phyloP scores from a whole-genome alignment of 441 rosid species.

The Theobroma grandiflorum region DNA sequence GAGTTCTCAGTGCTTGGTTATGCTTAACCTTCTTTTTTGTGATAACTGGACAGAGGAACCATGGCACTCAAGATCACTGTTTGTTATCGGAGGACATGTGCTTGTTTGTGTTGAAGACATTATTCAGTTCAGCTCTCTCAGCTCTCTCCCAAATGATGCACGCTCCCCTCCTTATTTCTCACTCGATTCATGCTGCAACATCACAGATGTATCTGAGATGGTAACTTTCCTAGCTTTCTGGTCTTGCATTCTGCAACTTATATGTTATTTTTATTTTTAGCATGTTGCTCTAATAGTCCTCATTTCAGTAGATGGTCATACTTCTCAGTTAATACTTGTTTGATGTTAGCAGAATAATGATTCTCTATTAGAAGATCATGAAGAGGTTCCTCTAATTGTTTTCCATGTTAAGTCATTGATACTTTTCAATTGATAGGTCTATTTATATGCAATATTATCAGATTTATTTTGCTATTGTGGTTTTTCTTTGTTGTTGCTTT shows the following conservation, averaged over 20 bases:
- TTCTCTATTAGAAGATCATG: neutral
- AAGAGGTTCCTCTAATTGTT: neutral
- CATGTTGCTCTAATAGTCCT: neutral
- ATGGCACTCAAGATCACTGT: conserved; percentile 77
- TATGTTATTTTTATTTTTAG: neutral
- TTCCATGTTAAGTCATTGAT: neutral
- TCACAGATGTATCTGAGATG: conserved; percentile 67
- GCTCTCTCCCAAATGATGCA: conserved; percentile 48
- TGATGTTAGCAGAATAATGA: neutral
- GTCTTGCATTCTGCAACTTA: conserved; percentile 13
- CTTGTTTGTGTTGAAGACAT: conserved; percentile 82
- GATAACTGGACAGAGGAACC: conserved; percentile 59
- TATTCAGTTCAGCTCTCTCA: conserved; percentile 62
- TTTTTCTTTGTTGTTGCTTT: neutral
- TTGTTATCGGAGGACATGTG: conserved; percentile 66
- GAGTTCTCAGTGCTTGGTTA: neutral
- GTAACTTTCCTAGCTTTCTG: conserved; percentile 44
- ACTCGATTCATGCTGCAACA: conserved; percentile 66
- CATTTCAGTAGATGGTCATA: neutral
- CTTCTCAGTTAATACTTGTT: neutral
- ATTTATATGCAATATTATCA: neutral
- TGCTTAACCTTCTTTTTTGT: conserved; percentile 26
- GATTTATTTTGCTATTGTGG: neutral
- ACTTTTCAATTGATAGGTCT: neutral
- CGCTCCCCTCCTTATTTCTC: conserved; percentile 66